Conservation (phyloP, 73 alveolate species). For the Diophrys sp. region DNA sequence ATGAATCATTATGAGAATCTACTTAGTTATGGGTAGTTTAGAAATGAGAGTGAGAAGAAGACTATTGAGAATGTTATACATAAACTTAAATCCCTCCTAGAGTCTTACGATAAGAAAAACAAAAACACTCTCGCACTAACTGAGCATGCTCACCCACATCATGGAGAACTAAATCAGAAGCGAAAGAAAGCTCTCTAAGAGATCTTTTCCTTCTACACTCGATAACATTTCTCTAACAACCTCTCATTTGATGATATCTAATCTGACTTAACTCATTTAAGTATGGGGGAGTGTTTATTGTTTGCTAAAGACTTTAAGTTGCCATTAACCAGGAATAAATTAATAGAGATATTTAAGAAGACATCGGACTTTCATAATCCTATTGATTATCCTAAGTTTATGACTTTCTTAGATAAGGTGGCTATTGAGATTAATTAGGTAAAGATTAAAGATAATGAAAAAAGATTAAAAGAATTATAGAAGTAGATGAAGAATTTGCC, state of each 20-base stretch:
- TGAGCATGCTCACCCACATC: too few species aligned
- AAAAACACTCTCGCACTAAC: too few species aligned
- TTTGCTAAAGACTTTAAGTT: slow-evolving; percentile 17
- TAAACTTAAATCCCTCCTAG: not conserved
- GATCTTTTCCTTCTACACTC: slow-evolving; percentile 17
- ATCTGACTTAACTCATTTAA: slow-evolving; percentile 2
- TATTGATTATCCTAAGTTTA: slow-evolving; percentile 6
- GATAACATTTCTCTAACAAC: slow-evolving; percentile 10
- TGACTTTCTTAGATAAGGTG: not conserved
- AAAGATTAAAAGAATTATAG: slow-evolving; percentile 9
- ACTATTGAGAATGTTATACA: not conserved
- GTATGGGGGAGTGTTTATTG: slow-evolving; percentile 17
- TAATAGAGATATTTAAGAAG: slow-evolving; percentile 17
- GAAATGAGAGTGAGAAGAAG: not conserved
- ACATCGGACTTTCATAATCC: slow-evolving; percentile 11
- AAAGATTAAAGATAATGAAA: not conserved
- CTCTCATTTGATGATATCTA: slow-evolving; percentile 13
- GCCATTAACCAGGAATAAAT: slow-evolving; percentile 12
- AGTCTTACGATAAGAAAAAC: not conserved
- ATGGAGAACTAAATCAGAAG: slow-evolving; percentile 1
- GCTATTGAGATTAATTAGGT: slow-evolving; percentile 7
- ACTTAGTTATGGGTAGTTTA: not conserved
- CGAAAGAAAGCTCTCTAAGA: slow-evolving; percentile 13
- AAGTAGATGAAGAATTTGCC: not conserved
- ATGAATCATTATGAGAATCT: not conserved